phyloP scores from a whole-genome alignment of 2,329 filamentous ascomycete genomes.

The Claviceps sorghi region DNA sequence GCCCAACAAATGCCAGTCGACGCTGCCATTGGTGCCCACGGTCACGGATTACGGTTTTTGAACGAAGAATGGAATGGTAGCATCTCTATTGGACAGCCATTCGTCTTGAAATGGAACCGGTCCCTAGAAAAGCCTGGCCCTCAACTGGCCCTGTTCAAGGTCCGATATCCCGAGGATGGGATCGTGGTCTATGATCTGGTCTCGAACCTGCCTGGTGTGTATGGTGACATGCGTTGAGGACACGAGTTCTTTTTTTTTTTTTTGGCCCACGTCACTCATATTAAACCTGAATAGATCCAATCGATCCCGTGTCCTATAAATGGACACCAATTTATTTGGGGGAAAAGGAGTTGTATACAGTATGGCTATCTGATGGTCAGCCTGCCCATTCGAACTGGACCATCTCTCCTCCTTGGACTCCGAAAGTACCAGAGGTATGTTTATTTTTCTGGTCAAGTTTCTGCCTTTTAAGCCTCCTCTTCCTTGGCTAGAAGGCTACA shows the following conservation, averaged over 20 bases:
- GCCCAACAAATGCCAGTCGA: slow-evolving; percentile 8
- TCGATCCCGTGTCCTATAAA: slow-evolving; percentile 11
- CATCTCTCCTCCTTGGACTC: slow-evolving; percentile 19
- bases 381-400: slow-evolving; percentile 15
- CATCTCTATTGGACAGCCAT: slow-evolving; percentile 17
- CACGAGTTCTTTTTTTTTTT: too few species aligned
- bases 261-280: slow-evolving; percentile 6
- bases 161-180: slow-evolving; percentile 18
- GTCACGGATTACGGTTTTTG: slow-evolving; percentile 17
- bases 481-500: not conserved
- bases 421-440: slow-evolving; percentile 13
- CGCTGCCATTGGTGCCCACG: slow-evolving; percentile 7
- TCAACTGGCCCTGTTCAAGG: slow-evolving; percentile 16
- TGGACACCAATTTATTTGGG: slow-evolving; percentile 17
- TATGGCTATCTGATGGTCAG: slow-evolving; percentile 15
- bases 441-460: not conserved
- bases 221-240: not conserved
- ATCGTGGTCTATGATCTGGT: slow-evolving; percentile 16
- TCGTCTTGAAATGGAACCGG: slow-evolving; percentile 18
- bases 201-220: slow-evolving; percentile 18
- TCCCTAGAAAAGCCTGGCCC: slow-evolving; percentile 10
- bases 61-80: slow-evolving; percentile 22
- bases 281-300: slow-evolving; percentile 10
- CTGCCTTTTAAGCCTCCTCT: not conserved
- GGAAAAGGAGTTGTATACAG: slow-evolving; percentile 14